A percentile compares a stretch with the other conserved stretches of the same genome.
Evolutionary conservation across 495 filamentous ascomycete species (phyloP).

Genomic region (Glonium stellatum): DNA sequence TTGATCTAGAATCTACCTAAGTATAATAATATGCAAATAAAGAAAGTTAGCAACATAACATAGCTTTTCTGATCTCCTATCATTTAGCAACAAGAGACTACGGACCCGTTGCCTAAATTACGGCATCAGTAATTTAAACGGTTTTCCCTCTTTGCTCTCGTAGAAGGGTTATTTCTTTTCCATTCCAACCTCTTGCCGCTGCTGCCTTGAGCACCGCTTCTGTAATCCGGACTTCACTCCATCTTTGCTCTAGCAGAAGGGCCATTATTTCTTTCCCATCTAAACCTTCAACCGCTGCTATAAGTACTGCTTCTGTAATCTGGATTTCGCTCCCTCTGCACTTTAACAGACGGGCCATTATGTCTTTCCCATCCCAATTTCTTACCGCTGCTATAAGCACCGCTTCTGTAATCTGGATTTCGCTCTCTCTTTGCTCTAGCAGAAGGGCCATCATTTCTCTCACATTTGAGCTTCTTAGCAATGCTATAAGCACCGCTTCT

Average conservation of each 20-base stretch:
- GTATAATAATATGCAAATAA: neutral
- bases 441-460: conserved; percentile 15
- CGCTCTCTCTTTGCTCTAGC: conserved; percentile 13
- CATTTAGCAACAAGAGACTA: too few species aligned
- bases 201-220: neutral
- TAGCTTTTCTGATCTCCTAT: too few species aligned
- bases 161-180: too few species aligned
- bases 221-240: conserved; percentile 18
- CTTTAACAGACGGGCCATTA: neutral
- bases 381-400: neutral
- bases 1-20: too few species aligned
- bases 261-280: conserved; percentile 7
- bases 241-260: conserved; percentile 16
- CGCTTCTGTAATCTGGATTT: conserved; percentile 18
- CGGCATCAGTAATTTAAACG: too few species aligned
- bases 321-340: neutral
- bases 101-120: too few species aligned
- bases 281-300: neutral
- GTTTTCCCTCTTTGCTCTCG: too few species aligned
- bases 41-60: too few species aligned
- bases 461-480: neutral
- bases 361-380: neutral
- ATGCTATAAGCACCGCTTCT: conserved; percentile 3
- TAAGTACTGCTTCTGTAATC: conserved; percentile 4
- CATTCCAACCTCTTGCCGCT: too few species aligned